Conservation (phyloP, 2,329 filamentous ascomycete genomes). For the Pleoardoris graminearum region DNA sequence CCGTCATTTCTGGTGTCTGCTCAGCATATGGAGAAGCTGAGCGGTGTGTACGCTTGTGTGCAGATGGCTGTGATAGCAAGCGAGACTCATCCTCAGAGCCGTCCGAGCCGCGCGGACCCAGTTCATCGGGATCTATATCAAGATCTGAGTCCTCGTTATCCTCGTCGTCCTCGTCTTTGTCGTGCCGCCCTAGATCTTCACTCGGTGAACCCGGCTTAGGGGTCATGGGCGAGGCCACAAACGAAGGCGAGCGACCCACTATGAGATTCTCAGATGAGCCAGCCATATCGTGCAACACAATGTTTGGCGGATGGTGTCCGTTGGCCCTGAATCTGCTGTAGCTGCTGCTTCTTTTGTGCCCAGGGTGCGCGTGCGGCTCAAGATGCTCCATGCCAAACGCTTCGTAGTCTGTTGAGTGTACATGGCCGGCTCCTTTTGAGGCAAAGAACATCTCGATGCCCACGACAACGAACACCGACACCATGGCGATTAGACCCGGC, state of each 20-base stretch:
- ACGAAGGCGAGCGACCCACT: constrained; percentile 37
- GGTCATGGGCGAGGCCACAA: constrained; percentile 29
- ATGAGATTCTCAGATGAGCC: constrained; percentile 41
- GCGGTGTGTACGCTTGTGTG: constrained; percentile 22
- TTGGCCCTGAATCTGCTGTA: constrained; percentile 34
- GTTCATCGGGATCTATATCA: constrained; percentile 41
- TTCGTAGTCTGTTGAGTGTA: constrained; percentile 59
- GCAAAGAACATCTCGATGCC: constrained; percentile 88
- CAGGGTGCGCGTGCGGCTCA: constrained; percentile 18
- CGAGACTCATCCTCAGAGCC: constrained; percentile 38
- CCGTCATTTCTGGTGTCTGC: constrained; percentile 32
- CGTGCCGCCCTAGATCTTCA: constrained; percentile 10
- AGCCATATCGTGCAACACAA: constrained; percentile 35
- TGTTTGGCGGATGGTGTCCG: constrained; percentile 32
- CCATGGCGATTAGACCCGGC: constrained; percentile 47
- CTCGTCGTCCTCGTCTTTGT: constrained; percentile 22
- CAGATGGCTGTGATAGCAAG: constrained; percentile 30
- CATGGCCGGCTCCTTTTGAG: constrained; percentile 64
- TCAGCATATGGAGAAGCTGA: constrained; percentile 16
- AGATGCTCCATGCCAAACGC: constrained; percentile 37
- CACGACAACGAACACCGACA: constrained; percentile 65
- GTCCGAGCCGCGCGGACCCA: constrained; percentile 30
- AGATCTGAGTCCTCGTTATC: constrained; percentile 40
- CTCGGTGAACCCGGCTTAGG: constrained; percentile 12
- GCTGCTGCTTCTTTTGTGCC: constrained; percentile 39